Percentiles rank a stretch among this genome's conserved stretches.
These are phyloP conservation scores for Verticillium alfalfae DNA, from an alignment of 2,329 filamentous ascomycete species.

Conservation along the genomic window DNA sequence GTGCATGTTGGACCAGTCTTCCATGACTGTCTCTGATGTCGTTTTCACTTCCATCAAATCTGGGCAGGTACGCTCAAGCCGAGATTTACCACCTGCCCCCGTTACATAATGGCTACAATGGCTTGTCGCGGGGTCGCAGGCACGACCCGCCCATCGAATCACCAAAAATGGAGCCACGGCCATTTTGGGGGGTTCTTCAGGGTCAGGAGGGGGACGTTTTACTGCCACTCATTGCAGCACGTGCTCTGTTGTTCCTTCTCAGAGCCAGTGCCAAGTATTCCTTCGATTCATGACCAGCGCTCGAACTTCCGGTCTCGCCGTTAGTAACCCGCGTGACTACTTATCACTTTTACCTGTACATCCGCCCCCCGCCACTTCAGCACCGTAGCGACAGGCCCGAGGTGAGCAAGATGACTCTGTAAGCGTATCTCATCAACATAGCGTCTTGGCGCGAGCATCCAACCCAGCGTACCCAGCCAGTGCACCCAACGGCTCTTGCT, in stretches of 20 bases:
- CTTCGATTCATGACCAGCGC: background rate
- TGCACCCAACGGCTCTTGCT: background rate
- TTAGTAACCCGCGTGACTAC: conserved; percentile 2
- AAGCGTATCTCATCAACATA: background rate
- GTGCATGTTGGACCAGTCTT: too few relatives aligned
- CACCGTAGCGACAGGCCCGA: background rate
- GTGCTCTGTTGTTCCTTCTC: background rate
- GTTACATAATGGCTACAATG: background rate
- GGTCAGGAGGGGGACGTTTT: background rate
- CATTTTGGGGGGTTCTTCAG: background rate
- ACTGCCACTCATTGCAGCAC: background rate
- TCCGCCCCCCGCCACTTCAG: background rate
- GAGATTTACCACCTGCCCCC: background rate
- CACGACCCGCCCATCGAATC: background rate
- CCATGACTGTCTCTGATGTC: too few relatives aligned
- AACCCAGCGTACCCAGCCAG: background rate
- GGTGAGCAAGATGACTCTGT: background rate
- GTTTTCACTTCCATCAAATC: background rate
- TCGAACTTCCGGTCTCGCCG: background rate
- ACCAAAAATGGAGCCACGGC: background rate
- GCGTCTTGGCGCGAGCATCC: background rate
- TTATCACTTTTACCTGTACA: background rate
- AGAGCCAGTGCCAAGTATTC: background rate
- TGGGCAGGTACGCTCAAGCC: background rate
- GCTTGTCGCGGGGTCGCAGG: background rate